A percentile compares a stretch with the other conserved stretches of the same genome.
Evolutionary conservation across 2,329 filamentous ascomycete genomes (phyloP).

Genomic region (Aspergillus caelatus): DNA sequence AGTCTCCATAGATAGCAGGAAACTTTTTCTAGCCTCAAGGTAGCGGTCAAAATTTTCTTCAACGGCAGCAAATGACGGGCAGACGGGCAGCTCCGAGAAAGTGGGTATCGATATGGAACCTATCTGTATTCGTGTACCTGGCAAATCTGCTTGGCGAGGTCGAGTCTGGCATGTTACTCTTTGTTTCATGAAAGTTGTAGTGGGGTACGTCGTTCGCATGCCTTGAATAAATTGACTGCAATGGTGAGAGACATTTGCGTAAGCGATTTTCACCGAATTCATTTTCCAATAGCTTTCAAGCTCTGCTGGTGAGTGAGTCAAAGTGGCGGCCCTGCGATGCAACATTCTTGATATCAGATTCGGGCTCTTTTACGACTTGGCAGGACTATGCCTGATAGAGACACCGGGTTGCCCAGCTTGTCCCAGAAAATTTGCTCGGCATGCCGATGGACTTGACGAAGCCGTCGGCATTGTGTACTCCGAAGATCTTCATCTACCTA

Average conservation of each 20-base stretch:
- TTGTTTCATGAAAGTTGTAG: neutral
- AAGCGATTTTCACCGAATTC: neutral
- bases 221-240: neutral
- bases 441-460: constrained; percentile 18
- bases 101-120: constrained; percentile 3
- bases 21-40: constrained; percentile 8
- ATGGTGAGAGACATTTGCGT: neutral
- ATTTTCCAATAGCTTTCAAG: neutral
- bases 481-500: neutral
- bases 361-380: constrained; percentile 12
- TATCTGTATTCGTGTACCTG: constrained; percentile 3
- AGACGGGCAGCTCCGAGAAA: constrained; percentile 4
- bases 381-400: constrained; percentile 19
- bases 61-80: constrained; percentile 2
- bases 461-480: constrained; percentile 19
- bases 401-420: constrained; percentile 15
- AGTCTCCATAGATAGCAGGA: constrained; percentile 4
- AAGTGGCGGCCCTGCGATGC: neutral
- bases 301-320: constrained; percentile 4
- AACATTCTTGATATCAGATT: constrained; percentile 3
- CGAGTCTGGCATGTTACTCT: neutral
- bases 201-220: neutral
- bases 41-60: constrained; percentile 1
- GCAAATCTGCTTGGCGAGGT: neutral
- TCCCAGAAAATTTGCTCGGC: constrained; percentile 14